Evolutionary conservation across 1,284 basidiomycete genomes (phyloP).

Genomic region (Marasmius fiardii): DNA sequence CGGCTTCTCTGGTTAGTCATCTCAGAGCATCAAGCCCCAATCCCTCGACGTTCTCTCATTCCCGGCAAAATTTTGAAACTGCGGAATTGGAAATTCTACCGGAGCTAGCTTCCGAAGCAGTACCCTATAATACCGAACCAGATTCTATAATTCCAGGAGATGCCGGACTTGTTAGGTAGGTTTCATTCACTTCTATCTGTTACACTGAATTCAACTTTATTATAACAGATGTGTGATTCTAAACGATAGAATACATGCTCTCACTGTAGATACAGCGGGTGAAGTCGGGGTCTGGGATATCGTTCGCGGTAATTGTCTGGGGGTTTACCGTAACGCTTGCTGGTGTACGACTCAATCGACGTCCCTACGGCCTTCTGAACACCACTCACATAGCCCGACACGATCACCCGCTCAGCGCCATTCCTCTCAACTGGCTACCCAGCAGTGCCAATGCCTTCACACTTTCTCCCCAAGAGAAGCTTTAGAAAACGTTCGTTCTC

Average conservation of each 20-base stretch:
- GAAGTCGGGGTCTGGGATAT: constrained; percentile 94
- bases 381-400: background rate
- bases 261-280: constrained; percentile 87
- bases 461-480: constrained; percentile 65
- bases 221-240: constrained; percentile 64
- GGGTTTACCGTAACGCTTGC: constrained; percentile 45
- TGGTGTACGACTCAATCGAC: background rate
- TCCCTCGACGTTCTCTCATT: background rate
- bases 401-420: background rate
- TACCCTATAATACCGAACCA: background rate
- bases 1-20: background rate
- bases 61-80: background rate
- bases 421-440: background rate
- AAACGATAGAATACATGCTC: constrained; percentile 89
- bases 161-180: background rate
- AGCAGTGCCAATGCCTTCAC: background rate
- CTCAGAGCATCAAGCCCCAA: background rate
- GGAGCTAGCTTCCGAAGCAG: constrained; percentile 20
- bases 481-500: constrained; percentile 81
- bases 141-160: constrained; percentile 1
- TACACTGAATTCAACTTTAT: background rate
- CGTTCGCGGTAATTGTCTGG: constrained; percentile 74
- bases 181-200: background rate
- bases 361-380: background rate
- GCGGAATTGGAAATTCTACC: constrained; percentile 4